These are phyloP conservation scores for Posidonia oceanica DNA, from an alignment of 116 monocot species.

Conservation along the genomic window DNA sequence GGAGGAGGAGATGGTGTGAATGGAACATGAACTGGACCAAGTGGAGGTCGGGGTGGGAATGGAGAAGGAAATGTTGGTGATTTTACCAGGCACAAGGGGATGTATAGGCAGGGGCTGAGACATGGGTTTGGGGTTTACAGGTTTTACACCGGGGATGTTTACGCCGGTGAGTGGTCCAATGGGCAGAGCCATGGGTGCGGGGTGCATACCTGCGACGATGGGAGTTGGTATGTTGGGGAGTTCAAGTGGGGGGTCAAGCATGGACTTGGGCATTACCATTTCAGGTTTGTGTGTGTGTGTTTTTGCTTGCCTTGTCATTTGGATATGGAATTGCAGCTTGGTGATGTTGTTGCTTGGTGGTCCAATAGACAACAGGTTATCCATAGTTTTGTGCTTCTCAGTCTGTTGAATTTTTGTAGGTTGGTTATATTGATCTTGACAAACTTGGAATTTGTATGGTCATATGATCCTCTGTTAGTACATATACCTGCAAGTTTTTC, in stretches of 20 bases:
- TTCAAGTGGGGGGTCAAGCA: constrained; percentile 95
- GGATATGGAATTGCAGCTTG: too few relatives aligned
- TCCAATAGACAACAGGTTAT: too few relatives aligned
- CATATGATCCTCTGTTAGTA: too few relatives aligned
- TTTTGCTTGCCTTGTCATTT: too few relatives aligned
- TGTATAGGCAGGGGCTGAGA: constrained; percentile 66
- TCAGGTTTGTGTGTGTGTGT: constrained; percentile 34
- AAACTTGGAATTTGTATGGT: too few relatives aligned
- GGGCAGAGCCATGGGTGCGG: constrained; percentile 91
- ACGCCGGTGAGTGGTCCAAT: constrained; percentile 81
- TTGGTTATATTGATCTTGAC: too few relatives aligned
- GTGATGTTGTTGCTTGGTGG: too few relatives aligned
- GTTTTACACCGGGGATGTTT: constrained; percentile 87
- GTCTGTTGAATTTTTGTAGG: too few relatives aligned
- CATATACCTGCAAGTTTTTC: too few relatives aligned
- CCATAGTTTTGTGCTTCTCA: too few relatives aligned
- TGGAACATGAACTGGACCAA: background rate
- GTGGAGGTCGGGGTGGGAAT: background rate
- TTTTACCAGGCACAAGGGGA: constrained; percentile 53
- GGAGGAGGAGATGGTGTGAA: constrained; percentile 26
- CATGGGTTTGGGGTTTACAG: constrained; percentile 81
- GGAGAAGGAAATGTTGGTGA: too few relatives aligned
- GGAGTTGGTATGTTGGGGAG: constrained; percentile 84
- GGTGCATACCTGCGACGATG: constrained; percentile 79
- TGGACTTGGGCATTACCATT: constrained; percentile 87